phyloP scores from a whole-genome alignment of 176 grass and related monocot genomes.

The Secale cereale region DNA sequence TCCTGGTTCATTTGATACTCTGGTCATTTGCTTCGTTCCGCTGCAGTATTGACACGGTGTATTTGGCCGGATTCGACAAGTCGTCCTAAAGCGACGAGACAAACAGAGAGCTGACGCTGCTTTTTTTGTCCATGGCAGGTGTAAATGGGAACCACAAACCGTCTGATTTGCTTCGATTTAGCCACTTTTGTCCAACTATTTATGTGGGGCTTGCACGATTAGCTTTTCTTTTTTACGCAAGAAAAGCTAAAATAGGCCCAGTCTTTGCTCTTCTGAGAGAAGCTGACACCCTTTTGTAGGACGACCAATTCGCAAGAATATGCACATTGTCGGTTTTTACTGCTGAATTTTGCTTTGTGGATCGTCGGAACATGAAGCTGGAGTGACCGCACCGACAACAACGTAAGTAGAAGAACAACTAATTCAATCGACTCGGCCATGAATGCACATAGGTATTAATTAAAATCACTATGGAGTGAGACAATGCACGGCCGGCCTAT shows the following conservation, averaged over 20 bases:
- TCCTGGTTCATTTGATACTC: not conserved
- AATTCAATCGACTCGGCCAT: slow-evolving; percentile 30
- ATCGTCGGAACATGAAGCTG: not conserved
- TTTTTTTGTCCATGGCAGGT: not conserved
- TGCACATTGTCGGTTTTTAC: not conserved
- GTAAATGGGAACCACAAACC: not conserved
- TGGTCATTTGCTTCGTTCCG: not conserved
- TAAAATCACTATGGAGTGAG: not conserved
- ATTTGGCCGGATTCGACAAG: not conserved
- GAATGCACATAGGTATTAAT: slow-evolving; percentile 15
- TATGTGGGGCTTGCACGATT: slow-evolving; percentile 28
- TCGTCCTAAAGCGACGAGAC: not conserved
- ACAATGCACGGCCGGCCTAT: not conserved
- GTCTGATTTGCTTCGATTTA: not conserved
- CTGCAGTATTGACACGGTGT: not conserved
- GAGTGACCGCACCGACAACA: slow-evolving; percentile 41
- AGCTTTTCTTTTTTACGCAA: not conserved
- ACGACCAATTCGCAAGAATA: not conserved
- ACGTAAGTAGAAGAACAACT: too few relatives aligned
- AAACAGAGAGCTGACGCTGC: not conserved
- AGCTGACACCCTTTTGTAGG: slow-evolving; percentile 21
- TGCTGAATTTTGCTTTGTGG: not conserved
- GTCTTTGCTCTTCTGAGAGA: slow-evolving; percentile 18
- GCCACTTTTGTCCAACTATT: slow-evolving; percentile 22
- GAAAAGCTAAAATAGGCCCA: slow-evolving; percentile 1